These are phyloP conservation scores for Ambrosia artemisiifolia DNA, from an alignment of 129 eudicot genomes.

Conservation along the genomic window DNA sequence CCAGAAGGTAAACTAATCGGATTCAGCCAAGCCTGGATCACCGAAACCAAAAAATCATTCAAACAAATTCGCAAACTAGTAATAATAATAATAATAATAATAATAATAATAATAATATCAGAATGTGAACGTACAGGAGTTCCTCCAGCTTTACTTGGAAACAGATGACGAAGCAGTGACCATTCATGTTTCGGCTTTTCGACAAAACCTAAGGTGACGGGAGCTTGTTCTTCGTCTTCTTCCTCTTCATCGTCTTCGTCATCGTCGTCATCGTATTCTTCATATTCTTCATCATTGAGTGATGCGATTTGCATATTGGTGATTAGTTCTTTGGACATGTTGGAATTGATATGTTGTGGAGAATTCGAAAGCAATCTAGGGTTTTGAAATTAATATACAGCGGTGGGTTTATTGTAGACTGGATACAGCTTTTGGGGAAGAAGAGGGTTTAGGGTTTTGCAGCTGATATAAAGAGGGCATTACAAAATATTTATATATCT, in stretches of 20 bases:
- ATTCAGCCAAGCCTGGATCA: constrained; percentile 85
- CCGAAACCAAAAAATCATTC: constrained; percentile 18
- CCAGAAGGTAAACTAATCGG: constrained; percentile 71
- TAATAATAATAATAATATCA: not conserved
- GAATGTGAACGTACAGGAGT: constrained; percentile 50
- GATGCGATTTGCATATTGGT: constrained; percentile 43
- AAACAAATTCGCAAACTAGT: not conserved
- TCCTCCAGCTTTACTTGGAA: constrained; percentile 97
- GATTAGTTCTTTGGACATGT: constrained; percentile 38
- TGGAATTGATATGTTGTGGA: not conserved
- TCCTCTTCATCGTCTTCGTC: constrained; percentile 44
- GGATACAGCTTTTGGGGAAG: constrained; percentile 5
- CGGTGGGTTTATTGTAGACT: not conserved
- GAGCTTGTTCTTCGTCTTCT: constrained; percentile 45
- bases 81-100: constrained; percentile 1
- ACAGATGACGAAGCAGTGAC: constrained; percentile 68
- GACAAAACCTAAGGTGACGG: constrained; percentile 53
- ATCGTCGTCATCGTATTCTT: constrained; percentile 26
- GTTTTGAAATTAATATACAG: not conserved
- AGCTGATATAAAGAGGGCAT: not conserved
- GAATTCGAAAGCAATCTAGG: not conserved
- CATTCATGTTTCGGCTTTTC: constrained; percentile 62
- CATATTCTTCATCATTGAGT: constrained; percentile 50
- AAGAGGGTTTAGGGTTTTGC: constrained; percentile 38
- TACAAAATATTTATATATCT: too few relatives aligned